A percentile compares a stretch with the other conserved stretches of the same genome.
Evolutionary conservation across 2,329 filamentous ascomycete species (phyloP).

Genomic region (Aspergillus sergii): DNA sequence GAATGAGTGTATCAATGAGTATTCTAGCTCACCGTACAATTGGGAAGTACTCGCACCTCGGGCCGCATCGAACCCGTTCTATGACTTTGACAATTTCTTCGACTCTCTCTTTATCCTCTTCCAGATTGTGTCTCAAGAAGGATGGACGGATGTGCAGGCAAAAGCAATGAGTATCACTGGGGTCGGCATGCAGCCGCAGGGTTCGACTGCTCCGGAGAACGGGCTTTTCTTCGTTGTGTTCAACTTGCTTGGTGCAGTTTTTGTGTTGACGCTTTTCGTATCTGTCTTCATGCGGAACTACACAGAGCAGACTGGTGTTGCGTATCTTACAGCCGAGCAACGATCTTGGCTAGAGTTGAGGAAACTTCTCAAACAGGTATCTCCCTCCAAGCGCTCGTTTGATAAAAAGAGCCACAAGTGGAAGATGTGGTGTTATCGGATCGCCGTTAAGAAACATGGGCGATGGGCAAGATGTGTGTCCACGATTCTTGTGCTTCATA

Average conservation of each 20-base stretch:
- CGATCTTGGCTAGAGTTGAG: conserved; percentile 94
- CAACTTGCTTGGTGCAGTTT: conserved; percentile 94
- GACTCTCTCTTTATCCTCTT: conserved; percentile 93
- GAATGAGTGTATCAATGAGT: conserved; percentile 83
- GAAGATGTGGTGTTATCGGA: conserved; percentile 93
- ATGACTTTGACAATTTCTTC: conserved; percentile 94
- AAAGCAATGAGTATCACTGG: conserved; percentile 80
- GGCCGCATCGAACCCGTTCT: conserved; percentile 78
- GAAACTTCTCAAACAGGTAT: conserved; percentile 88
- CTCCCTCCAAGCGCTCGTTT: conserved; percentile 89
- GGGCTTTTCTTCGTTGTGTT: conserved; percentile 94
- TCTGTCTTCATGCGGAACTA: conserved; percentile 99
- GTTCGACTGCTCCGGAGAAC: conserved; percentile 75
- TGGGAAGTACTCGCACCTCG: conserved; percentile 86
- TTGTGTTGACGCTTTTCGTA: conserved; percentile 94
- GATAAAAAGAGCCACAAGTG: conserved; percentile 74
- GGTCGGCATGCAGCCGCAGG: conserved; percentile 69
- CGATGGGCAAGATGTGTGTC: conserved; percentile 88
- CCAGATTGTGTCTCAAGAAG: conserved; percentile 98
- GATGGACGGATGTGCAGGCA: conserved; percentile 94
- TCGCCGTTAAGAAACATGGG: conserved; percentile 91
- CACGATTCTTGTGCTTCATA: conserved; percentile 74
- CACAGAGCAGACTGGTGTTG: conserved; percentile 96
- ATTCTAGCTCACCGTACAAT: conserved; percentile 71
- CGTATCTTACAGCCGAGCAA: conserved; percentile 92